Conservation (phyloP, 345 rosid species). For the Lepidium africanum region DNA sequence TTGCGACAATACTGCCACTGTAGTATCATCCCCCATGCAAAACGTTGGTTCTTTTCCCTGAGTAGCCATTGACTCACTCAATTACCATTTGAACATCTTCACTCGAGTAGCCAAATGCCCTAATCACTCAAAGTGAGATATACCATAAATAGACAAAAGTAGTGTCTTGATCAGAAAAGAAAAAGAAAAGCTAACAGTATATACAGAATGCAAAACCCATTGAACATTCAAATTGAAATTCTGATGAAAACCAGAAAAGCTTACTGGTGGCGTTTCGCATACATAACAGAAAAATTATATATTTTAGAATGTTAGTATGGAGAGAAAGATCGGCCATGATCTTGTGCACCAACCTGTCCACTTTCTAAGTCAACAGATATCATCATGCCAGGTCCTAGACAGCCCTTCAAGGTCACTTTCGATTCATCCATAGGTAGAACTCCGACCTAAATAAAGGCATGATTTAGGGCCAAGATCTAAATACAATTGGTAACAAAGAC, state of each 20-base stretch:
- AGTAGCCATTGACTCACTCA: conserved; percentile 91
- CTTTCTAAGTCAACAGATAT: conserved; percentile 75
- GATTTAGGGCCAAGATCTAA: conserved; percentile 5
- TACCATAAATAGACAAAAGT: conserved; percentile 5
- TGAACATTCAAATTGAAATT: not conserved
- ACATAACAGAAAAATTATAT: not conserved
- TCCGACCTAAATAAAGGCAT: conserved; percentile 62
- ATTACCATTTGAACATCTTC: conserved; percentile 99
- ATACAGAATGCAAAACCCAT: not conserved
- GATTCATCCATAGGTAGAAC: conserved; percentile 96
- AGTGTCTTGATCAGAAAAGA: not conserved
- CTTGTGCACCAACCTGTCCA: conserved; percentile 74
- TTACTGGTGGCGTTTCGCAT: conserved; percentile 71
- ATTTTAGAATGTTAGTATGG: not conserved
- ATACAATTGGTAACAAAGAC: not conserved
- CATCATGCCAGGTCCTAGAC: conserved; percentile 99
- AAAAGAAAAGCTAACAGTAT: not conserved
- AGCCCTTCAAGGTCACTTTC: conserved; percentile 85
- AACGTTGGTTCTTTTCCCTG: conserved; percentile 98
- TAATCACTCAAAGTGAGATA: conserved; percentile 26
- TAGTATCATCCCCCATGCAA: conserved; percentile 98
- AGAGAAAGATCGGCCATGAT: conserved; percentile 5
- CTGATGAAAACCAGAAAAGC: conserved; percentile 26
- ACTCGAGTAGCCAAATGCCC: conserved; percentile 98
- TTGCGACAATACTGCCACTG: conserved; percentile 85